Evolutionary conservation across 2,329 filamentous ascomycete genomes (phyloP).

Genomic region (Pyrenophora tritici-repentis): DNA sequence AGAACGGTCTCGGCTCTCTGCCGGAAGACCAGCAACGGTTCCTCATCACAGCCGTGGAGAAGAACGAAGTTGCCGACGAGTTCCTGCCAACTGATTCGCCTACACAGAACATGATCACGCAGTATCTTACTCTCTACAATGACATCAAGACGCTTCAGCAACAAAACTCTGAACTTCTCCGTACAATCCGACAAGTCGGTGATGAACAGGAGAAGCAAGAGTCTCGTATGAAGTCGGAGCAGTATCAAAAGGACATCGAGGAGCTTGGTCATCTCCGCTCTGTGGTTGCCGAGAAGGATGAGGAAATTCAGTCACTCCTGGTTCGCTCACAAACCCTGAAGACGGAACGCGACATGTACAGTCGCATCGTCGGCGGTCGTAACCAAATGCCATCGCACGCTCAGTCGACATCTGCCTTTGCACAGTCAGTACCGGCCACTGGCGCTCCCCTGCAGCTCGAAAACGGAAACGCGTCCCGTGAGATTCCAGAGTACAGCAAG

Average conservation of each 20-base stretch:
- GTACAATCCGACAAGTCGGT: conserved; percentile 81
- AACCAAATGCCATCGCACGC: conserved; percentile 59
- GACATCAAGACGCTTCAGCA: conserved; percentile 82
- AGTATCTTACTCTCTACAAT: conserved; percentile 88
- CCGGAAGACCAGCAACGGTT: conserved; percentile 73
- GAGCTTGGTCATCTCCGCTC: conserved; percentile 75
- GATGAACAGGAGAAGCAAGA: conserved; percentile 92
- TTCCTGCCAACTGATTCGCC: conserved; percentile 71
- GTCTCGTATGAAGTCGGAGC: conserved; percentile 64
- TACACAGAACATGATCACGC: conserved; percentile 85
- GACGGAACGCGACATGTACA: conserved; percentile 96
- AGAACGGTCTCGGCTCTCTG: conserved; percentile 76
- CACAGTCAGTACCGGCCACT: conserved; percentile 23
- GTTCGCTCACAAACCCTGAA: conserved; percentile 90
- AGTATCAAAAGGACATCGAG: conserved; percentile 63
- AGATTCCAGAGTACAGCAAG: conserved; percentile 73
- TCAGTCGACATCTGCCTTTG: conserved; percentile 25
- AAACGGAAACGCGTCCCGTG: conserved; percentile 56
- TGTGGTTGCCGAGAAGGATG: conserved; percentile 77
- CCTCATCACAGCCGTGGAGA: conserved; percentile 72
- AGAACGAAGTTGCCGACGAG: conserved; percentile 74
- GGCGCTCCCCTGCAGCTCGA: conserved; percentile 21
- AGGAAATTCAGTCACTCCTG: conserved; percentile 81
- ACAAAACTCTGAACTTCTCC: conserved; percentile 83
- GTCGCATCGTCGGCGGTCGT: conserved; percentile 84